A percentile compares a stretch with the other conserved stretches of the same genome.
Evolutionary conservation across 805 yeast species (phyloP).

Genomic region (Wickerhamomyces canadensis): DNA sequence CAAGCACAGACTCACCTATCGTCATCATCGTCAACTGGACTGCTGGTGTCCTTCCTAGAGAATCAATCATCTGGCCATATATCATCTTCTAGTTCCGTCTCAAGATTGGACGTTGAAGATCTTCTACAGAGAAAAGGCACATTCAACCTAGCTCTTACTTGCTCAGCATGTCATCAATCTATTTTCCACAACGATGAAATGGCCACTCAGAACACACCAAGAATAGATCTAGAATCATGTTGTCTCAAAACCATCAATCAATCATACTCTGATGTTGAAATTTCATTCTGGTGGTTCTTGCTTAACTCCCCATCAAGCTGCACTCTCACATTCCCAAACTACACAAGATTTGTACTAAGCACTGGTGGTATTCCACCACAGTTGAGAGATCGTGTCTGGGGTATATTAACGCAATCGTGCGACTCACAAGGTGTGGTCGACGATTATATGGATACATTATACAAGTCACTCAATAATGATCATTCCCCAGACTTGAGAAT

Average conservation of each 20-base stretch:
- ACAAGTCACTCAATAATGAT: conserved; percentile 33
- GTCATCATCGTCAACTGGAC: no score
- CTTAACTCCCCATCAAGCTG: conserved; percentile 39
- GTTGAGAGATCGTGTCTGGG: conserved; percentile 41
- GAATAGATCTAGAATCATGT: conserved; percentile 13
- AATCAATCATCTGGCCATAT: conserved; percentile 4
- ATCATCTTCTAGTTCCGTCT: conserved; percentile 19
- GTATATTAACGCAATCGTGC: conserved; percentile 20
- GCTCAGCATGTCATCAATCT: conserved; percentile 22
- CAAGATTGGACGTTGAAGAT: conserved; percentile 23
- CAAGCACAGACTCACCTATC: no score
- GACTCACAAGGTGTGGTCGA: conserved; percentile 17
- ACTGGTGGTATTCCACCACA: conserved; percentile 41
- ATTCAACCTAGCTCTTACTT: conserved; percentile 19
- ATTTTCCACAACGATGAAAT: conserved; percentile 20
- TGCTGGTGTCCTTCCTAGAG: conserved; percentile 11
- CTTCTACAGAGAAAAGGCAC: conserved; percentile 19
- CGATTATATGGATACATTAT: conserved; percentile 27
- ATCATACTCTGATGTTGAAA: conserved; percentile 25
- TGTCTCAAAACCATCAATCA: conserved; percentile 14
- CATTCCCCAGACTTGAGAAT: conserved; percentile 37
- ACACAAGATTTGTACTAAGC: conserved; percentile 36
- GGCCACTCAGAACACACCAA: conserved; percentile 13
- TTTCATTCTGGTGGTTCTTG: conserved; percentile 39
- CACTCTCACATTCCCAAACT: conserved; percentile 40